phyloP scores from a whole-genome alignment of 176 grass and related monocot species.

The Zea mays region DNA sequence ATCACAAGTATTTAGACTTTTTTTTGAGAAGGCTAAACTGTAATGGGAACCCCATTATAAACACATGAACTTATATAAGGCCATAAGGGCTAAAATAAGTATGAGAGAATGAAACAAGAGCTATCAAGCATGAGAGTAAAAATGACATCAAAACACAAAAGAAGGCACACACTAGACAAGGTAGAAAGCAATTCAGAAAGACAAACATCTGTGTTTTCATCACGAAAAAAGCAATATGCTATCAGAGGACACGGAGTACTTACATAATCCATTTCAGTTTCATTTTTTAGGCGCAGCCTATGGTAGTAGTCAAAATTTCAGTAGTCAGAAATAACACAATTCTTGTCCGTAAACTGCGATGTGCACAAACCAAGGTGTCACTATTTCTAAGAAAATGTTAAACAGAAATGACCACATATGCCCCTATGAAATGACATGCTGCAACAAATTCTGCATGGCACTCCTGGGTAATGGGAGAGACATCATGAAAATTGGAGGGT shows the following conservation, averaged over 20 bases:
- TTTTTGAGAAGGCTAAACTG: neutral
- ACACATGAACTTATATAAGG: neutral
- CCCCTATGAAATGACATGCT: slow-evolving; percentile 2
- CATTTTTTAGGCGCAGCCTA: neutral
- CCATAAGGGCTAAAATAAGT: slow-evolving; percentile 1
- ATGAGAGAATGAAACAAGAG: slow-evolving; percentile 5
- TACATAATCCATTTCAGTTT: neutral
- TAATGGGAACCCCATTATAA: neutral
- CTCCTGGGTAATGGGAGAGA: neutral
- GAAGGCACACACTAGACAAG: neutral
- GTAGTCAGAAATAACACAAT: neutral
- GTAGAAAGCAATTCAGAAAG: slow-evolving; percentile 5
- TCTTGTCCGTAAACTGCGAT: neutral
- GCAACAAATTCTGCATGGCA: neutral
- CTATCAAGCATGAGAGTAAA: neutral
- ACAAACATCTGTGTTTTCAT: neutral
- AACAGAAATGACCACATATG: neutral
- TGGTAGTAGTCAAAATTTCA: neutral
- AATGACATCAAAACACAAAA: neutral
- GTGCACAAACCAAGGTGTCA: neutral
- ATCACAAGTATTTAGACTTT: neutral
- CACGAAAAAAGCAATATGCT: slow-evolving; percentile 7
- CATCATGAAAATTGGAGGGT: neutral
- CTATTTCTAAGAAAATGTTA: neutral
- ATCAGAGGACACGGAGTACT: neutral